These are phyloP conservation scores for Dryas drummondii DNA, from an alignment of 306 rosid species.

Conservation along the genomic window DNA sequence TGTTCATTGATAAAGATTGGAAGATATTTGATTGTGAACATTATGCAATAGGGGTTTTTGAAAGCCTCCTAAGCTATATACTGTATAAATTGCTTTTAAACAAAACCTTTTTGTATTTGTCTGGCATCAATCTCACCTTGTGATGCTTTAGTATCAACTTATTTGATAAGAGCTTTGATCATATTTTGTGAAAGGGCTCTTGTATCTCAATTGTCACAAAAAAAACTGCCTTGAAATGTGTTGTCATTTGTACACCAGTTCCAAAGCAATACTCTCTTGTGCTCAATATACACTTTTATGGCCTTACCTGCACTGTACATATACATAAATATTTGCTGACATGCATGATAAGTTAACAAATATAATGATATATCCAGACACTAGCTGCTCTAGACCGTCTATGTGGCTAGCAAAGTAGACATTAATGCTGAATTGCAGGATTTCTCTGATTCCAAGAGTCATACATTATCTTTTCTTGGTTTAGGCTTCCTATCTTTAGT, in stretches of 20 bases:
- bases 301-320: constrained; percentile 5
- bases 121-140: background rate
- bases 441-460: background rate
- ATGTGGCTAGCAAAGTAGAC: background rate
- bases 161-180: background rate
- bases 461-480: background rate
- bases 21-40: background rate
- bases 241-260: background rate
- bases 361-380: background rate
- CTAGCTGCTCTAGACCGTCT: background rate
- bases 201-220: background rate
- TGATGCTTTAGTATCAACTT: background rate
- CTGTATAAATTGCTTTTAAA: background rate
- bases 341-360: background rate
- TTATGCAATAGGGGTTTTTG: constrained; percentile 4
- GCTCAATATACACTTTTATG: background rate
- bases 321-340: background rate
- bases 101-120: background rate
- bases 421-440: background rate
- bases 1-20: background rate
- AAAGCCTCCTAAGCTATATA: constrained; percentile 1
- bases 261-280: background rate
- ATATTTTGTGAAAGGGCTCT: constrained; percentile 2
- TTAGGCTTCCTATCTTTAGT: background rate
- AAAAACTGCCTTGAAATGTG: background rate